These are phyloP conservation scores for Thozetella sp. DNA, from an alignment of 495 filamentous ascomycete genomes.

Conservation along the genomic window DNA sequence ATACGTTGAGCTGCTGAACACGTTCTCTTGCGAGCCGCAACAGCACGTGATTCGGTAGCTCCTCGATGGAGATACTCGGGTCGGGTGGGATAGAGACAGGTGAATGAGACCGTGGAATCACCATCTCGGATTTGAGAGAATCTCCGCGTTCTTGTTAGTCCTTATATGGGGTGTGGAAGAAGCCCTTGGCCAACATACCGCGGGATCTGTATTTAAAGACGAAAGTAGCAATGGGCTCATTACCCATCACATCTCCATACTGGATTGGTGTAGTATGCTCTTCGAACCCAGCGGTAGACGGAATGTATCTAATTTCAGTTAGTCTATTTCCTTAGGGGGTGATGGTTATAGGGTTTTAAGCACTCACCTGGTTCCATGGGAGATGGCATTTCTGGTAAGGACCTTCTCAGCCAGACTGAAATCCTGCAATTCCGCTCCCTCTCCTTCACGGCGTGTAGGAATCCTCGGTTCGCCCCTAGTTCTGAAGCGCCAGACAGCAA, in stretches of 20 bases:
- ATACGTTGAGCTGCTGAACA: no score
- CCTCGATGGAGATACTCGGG: not conserved
- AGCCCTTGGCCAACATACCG: slow-evolving; percentile 12
- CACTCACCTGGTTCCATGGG: slow-evolving; percentile 31
- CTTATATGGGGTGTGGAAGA: not conserved
- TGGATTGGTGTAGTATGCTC: no score
- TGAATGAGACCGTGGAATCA: not conserved
- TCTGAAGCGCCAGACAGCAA: no score
- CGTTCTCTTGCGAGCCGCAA: no score
- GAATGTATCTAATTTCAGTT: no score
- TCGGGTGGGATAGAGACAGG: not conserved
- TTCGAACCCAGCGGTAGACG: no score
- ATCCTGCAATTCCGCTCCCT: slow-evolving; percentile 10
- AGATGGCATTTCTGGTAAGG: slow-evolving; percentile 31
- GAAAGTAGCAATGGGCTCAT: slow-evolving; percentile 23
- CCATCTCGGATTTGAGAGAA: slow-evolving; percentile 11
- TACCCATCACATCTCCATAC: no score
- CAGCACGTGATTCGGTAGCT: not conserved
- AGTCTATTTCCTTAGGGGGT: not conserved
- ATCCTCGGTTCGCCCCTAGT: no score
- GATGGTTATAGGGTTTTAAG: no score
- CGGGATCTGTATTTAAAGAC: slow-evolving; percentile 30
- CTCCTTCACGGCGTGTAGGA: slow-evolving; percentile 21
- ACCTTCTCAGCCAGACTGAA: slow-evolving; percentile 29
- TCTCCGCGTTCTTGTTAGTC: slow-evolving; percentile 15